Percentiles rank a stretch among this genome's conserved stretches.
Conservation (phyloP, 2,329 filamentous ascomycete genomes). For the Fusarium annulatum region DNA sequence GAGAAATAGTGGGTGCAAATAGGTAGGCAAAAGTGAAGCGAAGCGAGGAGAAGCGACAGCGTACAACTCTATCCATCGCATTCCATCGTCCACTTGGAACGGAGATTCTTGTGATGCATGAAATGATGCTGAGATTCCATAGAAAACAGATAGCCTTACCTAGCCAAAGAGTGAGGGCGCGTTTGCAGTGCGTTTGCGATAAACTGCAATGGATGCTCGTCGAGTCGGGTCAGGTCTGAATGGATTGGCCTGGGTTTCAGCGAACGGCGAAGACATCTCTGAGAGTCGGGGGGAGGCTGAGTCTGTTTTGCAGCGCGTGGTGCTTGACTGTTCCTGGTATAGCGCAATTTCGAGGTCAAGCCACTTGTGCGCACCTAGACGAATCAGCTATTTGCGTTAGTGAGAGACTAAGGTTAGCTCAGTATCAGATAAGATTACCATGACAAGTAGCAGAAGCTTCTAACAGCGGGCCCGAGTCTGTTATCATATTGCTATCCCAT, state of each 20-base stretch:
- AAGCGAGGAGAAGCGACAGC: conserved; percentile 32
- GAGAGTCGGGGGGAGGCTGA: conserved; percentile 40
- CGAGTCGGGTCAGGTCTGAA: conserved; percentile 27
- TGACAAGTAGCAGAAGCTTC: rapidly evolving
- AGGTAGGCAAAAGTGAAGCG: conserved; percentile 31
- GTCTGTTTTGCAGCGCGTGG: conserved; percentile 28
- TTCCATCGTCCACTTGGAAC: conserved; percentile 17
- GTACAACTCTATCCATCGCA: conserved; percentile 38
- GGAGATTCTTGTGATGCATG: conserved; percentile 2
- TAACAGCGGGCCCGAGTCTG: conserved; percentile 6
- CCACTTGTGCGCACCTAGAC: conserved; percentile 26
- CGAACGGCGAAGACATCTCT: conserved; percentile 45
- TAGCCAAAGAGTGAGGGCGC: conserved; percentile 42
- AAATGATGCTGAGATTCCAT: conserved; percentile 17
- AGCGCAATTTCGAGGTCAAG: conserved; percentile 40
- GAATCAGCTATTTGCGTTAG: conserved; percentile 39
- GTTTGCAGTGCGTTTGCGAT: conserved; percentile 41
- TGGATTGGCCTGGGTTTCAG: conserved; percentile 49
- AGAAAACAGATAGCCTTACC: conserved; percentile 48
- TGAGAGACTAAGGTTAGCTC: conserved; percentile 7
- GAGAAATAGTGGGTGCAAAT: conserved; percentile 29
- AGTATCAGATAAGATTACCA: background rate
- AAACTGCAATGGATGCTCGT: conserved; percentile 47
- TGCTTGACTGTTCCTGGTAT: conserved; percentile 47
- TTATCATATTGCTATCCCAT: conserved; percentile 5